Evolutionary conservation across 1,284 basidiomycete species (phyloP), one percentile per base, ranked within the genome.

Genomic region (Exobasidium cylindrosporum): DNA sequence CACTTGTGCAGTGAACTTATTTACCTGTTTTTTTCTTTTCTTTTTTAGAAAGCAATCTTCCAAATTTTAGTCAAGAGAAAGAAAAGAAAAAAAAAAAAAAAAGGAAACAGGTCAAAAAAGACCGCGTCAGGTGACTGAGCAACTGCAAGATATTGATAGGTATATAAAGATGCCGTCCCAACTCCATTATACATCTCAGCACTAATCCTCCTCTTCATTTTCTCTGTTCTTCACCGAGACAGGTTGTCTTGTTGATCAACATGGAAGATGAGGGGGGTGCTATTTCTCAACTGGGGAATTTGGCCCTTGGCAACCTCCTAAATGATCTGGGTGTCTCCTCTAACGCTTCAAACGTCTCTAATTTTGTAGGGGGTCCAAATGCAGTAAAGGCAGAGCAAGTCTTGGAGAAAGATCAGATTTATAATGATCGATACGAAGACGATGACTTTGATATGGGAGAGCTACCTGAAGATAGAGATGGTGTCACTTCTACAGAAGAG

Each of bases 251-350:
- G 7, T 17, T 10, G 35, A 24, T 21, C n/a, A 50, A 50, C 5
- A 76, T 77, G 74, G 76, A 77, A 50, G 66, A 70, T 52, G 77
- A 78, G 64, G 70, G 72, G 55, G 72, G 73, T 53, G 72, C 77
- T 23, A 64, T 74, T 46, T 47, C 64, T 30, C 73, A 77, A 54
- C 65, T 79, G 24, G 76, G 72, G 24, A 69, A 74, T 50, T 68
- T 79, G 17, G 77, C 76, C 13, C 70, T 79, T 3, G 77, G 77
- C 52, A 74, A 78, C 31, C 65, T 79, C 11, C 73, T 79, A 4
- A 63, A 68, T 26, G 77, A 79, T 40, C 64, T 78, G 6, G 77
- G 77, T 45, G 68, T 79, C 60, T 66, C 64, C 24, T 61, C 45
- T 11, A 31, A 30, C n/a, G 21, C 13, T 52, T 17, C 14, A 21